These are phyloP conservation scores for Glebionis coronaria DNA, from an alignment of 129 eudicot genomes.

Conservation along the genomic window DNA sequence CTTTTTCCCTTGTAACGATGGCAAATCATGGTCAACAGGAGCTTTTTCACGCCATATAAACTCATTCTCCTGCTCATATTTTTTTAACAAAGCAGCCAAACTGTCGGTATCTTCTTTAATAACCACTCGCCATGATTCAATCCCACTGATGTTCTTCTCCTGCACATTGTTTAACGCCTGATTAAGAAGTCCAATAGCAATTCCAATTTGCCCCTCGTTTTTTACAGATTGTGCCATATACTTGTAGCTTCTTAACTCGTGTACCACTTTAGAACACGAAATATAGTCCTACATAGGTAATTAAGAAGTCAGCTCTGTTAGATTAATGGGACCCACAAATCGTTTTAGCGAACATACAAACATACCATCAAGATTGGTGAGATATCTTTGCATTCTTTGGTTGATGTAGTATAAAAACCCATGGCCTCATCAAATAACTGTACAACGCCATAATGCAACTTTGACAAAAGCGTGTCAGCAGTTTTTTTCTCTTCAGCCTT, in stretches of 20 bases:
- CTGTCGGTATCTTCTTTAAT: conserved; percentile 40
- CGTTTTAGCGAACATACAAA: background rate
- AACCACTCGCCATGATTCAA: conserved; percentile 53
- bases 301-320: background rate
- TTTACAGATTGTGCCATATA: conserved; percentile 48
- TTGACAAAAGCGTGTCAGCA: conserved; percentile 50
- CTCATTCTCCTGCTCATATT: conserved; percentile 61
- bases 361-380: conserved; percentile 55
- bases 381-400: conserved; percentile 54
- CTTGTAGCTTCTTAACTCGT: conserved; percentile 53
- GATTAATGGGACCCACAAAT: background rate
- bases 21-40: conserved; percentile 51
- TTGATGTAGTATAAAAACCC: conserved; percentile 22
- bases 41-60: conserved; percentile 63
- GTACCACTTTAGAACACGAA: conserved; percentile 40
- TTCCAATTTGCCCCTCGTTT: conserved; percentile 46
- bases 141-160: conserved; percentile 37
- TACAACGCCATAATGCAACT: conserved; percentile 62
- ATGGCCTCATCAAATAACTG: conserved; percentile 59
- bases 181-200: conserved; percentile 52
- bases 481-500: conserved; percentile 63
- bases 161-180: conserved; percentile 29
- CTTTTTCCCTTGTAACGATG: conserved; percentile 49
- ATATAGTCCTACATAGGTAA: conserved; percentile 53
- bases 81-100: conserved; percentile 34